Evolutionary conservation across 352 stramenopile genomes (phyloP), one percentile per base, ranked within the genome.

Genomic region (Pilasporangium apinafurcum): DNA sequence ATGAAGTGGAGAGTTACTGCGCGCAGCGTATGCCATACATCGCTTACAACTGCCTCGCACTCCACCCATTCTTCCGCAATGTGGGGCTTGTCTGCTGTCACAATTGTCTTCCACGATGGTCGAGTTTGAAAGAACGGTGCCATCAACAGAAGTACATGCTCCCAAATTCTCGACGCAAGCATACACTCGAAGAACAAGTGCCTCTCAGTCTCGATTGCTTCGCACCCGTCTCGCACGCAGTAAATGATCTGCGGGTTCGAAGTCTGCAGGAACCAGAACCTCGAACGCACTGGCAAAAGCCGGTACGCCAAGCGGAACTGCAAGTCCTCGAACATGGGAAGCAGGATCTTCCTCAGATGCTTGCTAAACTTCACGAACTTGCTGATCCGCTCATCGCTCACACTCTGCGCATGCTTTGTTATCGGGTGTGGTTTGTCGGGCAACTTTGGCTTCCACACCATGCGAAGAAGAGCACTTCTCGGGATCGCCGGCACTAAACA

Each of bases 101-200:
- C 46, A 12, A 53, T 48, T n/a, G 37, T 24, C n/a, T 33, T 32
- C 37, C 37, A 53, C 8, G 18, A 39, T 26, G 46, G 36, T 8
- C 37, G 37, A 18, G 8, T 21, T 37, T 14, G 20, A 18, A 8
- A 44, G 28, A 21, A 44, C 21, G 8, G 8, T n/a, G 22, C 6
- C 28, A 24, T 35, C 17, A 38, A 21, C 22, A 3, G 37, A n/a
- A 33, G 34, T n/a, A 48, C 29, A 4, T 48, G 28, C 14, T 28
- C 1, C 45, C 45, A 48, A 5, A 53, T 16, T 12, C 24, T 7
- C 17, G 31, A 28, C 22, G 33, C 39, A 13, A 44, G 30, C 20
- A 24, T 47, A 13, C 36, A 53, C 10, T 53, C 45, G 36, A 33
- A 53, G 39, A 53, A 48, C 35, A 53, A 32, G 33, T 53, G 45